phyloP scores from a whole-genome alignment of 1,284 basidiomycete species.

The Microbotryum scabiosae region DNA sequence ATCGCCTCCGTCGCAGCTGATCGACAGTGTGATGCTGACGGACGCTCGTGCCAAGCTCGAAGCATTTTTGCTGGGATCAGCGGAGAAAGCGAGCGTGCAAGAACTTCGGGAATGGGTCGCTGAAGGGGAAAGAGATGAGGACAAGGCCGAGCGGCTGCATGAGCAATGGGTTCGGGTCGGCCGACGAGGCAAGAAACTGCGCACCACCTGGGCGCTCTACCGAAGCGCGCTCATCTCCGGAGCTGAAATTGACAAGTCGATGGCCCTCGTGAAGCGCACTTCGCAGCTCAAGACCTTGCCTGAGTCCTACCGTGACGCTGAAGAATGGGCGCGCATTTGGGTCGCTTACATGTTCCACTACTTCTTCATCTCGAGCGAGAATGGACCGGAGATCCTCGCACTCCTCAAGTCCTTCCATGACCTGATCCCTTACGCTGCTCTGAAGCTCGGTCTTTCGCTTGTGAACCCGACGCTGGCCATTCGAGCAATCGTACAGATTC shows the following conservation, averaged over 20 bases:
- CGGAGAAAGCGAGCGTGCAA: neutral
- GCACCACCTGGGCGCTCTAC: conserved; percentile 22
- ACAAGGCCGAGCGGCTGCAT: conserved; percentile 1
- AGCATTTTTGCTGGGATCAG: conserved; percentile 15
- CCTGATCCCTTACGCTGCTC: conserved; percentile 24
- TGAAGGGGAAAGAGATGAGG: conserved; percentile 5
- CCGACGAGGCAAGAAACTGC: conserved; percentile 4
- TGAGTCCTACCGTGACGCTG: conserved; percentile 16
- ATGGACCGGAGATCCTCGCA: conserved; percentile 16
- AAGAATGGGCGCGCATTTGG: conserved; percentile 29
- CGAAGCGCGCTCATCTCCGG: conserved; percentile 12
- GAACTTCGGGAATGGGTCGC: conserved; percentile 6
- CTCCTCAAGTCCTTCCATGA: conserved; percentile 28
- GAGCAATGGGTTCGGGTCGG: conserved; percentile 13
- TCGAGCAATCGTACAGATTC: conserved; percentile 21
- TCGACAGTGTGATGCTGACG: neutral
- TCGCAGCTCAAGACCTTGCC: conserved; percentile 11
- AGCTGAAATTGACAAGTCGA: conserved; percentile 27
- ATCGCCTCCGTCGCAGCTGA: neutral
- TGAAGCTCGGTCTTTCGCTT: conserved; percentile 24
- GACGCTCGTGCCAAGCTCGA: conserved; percentile 16
- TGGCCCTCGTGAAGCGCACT: conserved; percentile 6
- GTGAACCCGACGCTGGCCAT: conserved; percentile 31
- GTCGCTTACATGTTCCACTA: conserved; percentile 28
- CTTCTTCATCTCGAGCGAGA: conserved; percentile 20